Evolutionary conservation across 2,329 filamentous ascomycete genomes (phyloP), one percentile per base, ranked within the genome.

Genomic region (Colletotrichum theobromicola): DNA sequence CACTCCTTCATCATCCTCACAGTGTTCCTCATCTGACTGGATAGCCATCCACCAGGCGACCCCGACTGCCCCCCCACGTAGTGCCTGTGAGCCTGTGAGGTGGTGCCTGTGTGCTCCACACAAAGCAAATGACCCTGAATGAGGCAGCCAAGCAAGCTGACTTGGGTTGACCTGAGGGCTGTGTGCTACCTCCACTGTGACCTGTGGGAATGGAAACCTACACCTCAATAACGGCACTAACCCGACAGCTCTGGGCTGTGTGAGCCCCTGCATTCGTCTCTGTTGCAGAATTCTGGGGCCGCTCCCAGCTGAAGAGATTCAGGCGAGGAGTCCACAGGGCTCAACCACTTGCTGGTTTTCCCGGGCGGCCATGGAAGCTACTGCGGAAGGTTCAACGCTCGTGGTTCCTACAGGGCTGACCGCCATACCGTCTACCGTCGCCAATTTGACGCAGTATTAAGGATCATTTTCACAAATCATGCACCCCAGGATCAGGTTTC

Each of bases 211-310:
- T 50, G 42, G 21, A n/a, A 50, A 34, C 34, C 13, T n/a, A 50
- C 26, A 8, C 26, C 55, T 58, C 69, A 42, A 69, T 34, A 55
- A 61, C 42, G 35, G 70, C 57, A 64, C 50, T 50, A 50, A 28
- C 12, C 30, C 55, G 57, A 34, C 32, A 46, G 50, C 63, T 58
- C 32, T 34, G 28, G 28, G 53, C 64, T 67, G 69, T 58, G 57
- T 58, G 72, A 71, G 28, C 72, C 72, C 72, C 72, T 75, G 72
- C 72, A 75, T 75, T 75, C 69, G 72, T 58, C 62, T 72, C 61
- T 74, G 72, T 74, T 72, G 72, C 72, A 74, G 72, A 74, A 74
- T 50, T 60, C 64, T 74, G 72, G 72, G 57, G 62, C 61, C 37
- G 37, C 57, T 58, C 26, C 37, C 72, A 63, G 42, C 68, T 67